These are phyloP conservation scores for Sordariomycetes sp. DNA, from an alignment of 2,329 filamentous ascomycete genomes.

Conservation along the genomic window DNA sequence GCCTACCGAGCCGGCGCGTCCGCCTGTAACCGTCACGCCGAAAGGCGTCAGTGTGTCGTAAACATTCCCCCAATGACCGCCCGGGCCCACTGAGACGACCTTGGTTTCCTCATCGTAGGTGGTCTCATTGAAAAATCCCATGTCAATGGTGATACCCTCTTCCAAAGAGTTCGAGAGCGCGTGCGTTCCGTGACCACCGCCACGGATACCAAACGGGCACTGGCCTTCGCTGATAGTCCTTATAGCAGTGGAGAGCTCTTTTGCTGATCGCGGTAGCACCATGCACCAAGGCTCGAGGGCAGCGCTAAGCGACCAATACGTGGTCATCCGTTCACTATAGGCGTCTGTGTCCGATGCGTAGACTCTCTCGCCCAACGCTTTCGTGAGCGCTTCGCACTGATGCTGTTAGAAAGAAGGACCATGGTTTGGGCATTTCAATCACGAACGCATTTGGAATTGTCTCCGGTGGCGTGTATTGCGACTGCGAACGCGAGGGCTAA, in stretches of 20 bases:
- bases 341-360: constrained; percentile 15
- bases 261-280: constrained; percentile 18
- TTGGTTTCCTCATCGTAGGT: constrained; percentile 16
- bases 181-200: constrained; percentile 25
- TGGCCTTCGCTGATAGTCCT: constrained; percentile 12
- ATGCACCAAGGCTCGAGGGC: constrained; percentile 25
- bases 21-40: constrained; percentile 22
- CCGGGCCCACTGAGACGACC: constrained; percentile 22
- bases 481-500: no score
- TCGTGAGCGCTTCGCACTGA: constrained; percentile 16
- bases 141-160: constrained; percentile 26
- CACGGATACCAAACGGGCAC: constrained; percentile 27
- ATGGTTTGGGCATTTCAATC: no score
- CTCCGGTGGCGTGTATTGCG: no score
- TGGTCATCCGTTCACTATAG: constrained; percentile 19
- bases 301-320: constrained; percentile 26
- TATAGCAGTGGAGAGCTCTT: constrained; percentile 21
- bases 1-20: constrained; percentile 24
- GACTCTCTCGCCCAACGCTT: constrained; percentile 17
- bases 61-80: constrained; percentile 25
- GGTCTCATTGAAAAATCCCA: constrained; percentile 20
- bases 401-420: no score
- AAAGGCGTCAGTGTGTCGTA: constrained; percentile 22
- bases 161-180: constrained; percentile 23
- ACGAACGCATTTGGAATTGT: not conserved